Evolutionary conservation across 1,284 basidiomycete species (phyloP), one percentile per base, ranked within the genome.

Genomic region (Ganoderma resinaceum): DNA sequence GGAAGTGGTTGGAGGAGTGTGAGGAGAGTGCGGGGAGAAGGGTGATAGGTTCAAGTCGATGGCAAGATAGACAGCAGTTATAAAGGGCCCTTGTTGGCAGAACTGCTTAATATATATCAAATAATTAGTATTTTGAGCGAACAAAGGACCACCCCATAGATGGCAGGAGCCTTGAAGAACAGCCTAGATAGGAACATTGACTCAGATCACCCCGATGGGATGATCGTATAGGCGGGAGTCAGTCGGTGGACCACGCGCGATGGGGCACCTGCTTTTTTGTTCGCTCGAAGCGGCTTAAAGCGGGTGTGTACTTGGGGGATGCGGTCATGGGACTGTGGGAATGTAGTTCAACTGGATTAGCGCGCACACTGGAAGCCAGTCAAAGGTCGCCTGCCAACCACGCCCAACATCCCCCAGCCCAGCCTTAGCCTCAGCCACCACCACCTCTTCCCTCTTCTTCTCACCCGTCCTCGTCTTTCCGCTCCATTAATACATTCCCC

Each of bases 101-200:
- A 11, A 11, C 11, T 40, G 38, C n/a, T n/a, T 12, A 40, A 2
- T 40, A 12, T 40, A 12, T 9, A 40, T 18, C 18, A 18, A 42
- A 7, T 18, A 42, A 42, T 42, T 18, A 42, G 5, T 35, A 35
- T 42, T n/a, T 20, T 46, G 43, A 23, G 9, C 20, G 43, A 46
- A 46, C 43, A n/a, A 12, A n/a, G 7, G 46, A 26, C 46, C 6
- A 23, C 26, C n/a, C 46, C 46, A 49, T 11, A 49, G 46, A 49
- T 11, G n/a, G 46, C 2, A 46, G 43, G 43, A 46, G 43, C 23
- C 43, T 7, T 23, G n/a, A 6, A 11, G 46, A 23, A 49, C 9
- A 23, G 46, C 46, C 46, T 49, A 49, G 46, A 11, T 49, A 49
- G 46, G 46, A 49, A 49, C 46, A 49, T 49, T 49, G 46, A 49